Evolutionary conservation across 148 eudicot species (phyloP).

Genomic region (Chenopodium formosanum): DNA sequence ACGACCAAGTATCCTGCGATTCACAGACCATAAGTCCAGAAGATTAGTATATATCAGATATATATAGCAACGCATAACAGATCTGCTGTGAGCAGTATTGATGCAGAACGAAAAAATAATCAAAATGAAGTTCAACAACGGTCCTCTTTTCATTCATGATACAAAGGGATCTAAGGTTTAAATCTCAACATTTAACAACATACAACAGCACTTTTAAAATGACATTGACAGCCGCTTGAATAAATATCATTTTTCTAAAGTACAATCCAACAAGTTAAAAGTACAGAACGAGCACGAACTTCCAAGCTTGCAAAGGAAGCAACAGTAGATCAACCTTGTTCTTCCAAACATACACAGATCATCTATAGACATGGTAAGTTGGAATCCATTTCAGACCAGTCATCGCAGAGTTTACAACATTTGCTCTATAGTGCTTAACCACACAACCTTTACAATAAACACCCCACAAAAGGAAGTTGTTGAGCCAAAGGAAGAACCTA

Average conservation of each 20-base stretch:
- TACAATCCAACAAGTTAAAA: not conserved
- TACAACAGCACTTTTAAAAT: slow-evolving; percentile 15
- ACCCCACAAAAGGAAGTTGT: slow-evolving; percentile 16
- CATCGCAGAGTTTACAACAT: slow-evolving; percentile 9
- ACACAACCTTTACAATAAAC: slow-evolving; percentile 19
- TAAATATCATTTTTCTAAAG: not conserved
- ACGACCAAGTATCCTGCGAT: no score
- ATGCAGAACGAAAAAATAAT: not conserved
- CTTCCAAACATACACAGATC: slow-evolving; percentile 19
- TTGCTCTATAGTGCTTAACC: slow-evolving; percentile 13
- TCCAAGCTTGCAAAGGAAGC: slow-evolving; percentile 12
- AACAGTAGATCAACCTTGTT: slow-evolving; percentile 10
- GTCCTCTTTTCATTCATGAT: slow-evolving; percentile 22
- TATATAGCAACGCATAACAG: not conserved
- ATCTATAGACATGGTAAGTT: slow-evolving; percentile 1
- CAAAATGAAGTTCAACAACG: slow-evolving; percentile 1
- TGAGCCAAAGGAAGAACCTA: slow-evolving; percentile 31
- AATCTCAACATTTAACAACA: slow-evolving; percentile 29
- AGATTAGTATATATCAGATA: not conserved
- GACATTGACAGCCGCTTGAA: slow-evolving; percentile 13
- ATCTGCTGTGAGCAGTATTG: not conserved
- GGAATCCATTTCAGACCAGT: not conserved
- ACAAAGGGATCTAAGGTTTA: slow-evolving; percentile 14
- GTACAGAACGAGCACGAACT: slow-evolving; percentile 17
- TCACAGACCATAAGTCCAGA: not conserved